These are phyloP conservation scores for Suhomyces ambrosiae DNA, from an alignment of 1,139 yeast species.

Conservation along the genomic window DNA sequence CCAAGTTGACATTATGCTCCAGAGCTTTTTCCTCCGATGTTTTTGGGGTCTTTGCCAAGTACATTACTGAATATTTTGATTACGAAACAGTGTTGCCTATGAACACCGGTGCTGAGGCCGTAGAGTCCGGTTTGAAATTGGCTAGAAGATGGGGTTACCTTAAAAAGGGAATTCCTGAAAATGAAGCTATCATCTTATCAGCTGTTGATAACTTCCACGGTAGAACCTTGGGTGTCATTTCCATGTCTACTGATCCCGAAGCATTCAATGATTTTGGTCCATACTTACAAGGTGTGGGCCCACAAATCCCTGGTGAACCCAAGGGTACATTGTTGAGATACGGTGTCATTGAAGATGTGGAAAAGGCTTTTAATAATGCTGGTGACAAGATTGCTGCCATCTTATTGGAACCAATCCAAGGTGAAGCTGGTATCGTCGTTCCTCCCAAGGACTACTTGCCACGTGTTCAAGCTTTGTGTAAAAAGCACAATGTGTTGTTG, in stretches of 20 bases:
- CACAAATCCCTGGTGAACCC: constrained; percentile 67
- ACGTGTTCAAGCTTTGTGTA: constrained; percentile 73
- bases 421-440: constrained; percentile 97
- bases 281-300: constrained; percentile 80
- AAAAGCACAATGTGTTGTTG: constrained; percentile 78
- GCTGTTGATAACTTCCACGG: constrained; percentile 95
- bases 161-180: constrained; percentile 78
- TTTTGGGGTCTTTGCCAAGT: constrained; percentile 86
- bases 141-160: constrained; percentile 98
- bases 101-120: constrained; percentile 99
- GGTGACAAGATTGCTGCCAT: constrained; percentile 93
- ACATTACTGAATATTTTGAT: constrained; percentile 82
- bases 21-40: constrained; percentile 92
- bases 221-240: constrained; percentile 90
- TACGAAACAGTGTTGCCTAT: constrained; percentile 95
- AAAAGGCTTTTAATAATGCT: constrained; percentile 76
- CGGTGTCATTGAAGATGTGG: constrained; percentile 84
- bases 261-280: constrained; percentile 92
- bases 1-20: constrained; percentile 78
- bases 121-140: constrained; percentile 88
- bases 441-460: constrained; percentile 84
- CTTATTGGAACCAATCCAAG: constrained; percentile 93
- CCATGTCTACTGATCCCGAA: constrained; percentile 95
- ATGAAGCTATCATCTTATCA: constrained; percentile 84
- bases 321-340: constrained; percentile 62